Base-by-base conservation (phyloP, 1,139 yeast species). In the Blastobotrys proliferans region DNA sequence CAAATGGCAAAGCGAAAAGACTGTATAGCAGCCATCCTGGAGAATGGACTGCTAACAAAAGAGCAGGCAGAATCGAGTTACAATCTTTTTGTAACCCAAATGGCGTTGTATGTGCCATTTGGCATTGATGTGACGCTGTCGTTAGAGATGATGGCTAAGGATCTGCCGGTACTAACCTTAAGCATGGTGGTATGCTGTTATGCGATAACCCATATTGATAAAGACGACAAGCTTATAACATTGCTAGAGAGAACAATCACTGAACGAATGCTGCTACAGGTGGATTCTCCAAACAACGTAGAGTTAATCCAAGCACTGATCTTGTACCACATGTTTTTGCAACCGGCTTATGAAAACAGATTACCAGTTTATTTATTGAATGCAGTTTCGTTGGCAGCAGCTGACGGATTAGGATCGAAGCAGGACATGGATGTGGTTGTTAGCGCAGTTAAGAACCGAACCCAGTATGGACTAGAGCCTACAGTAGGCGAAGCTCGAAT, bases 281-380 rank as follows among this genome's bases (percentile, higher is more conserved):
- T 17, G 11, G 22, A 31, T 17, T 17, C 18, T 13, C 11, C 11
- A 14, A 21, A 14, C 16, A 27, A 27, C 10, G 26, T 28, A 3
- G 42, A 39, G 22, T 21, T 39, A 3, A 39, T 39, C 26, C 36
- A 39, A 21, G 16, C 33, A 19, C 24, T 39, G 26, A 21, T 39
- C 2, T n/a, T 39, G 17, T 39, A 39, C 37, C 42, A 39, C 38
- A 33, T 33, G 42, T 39, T 26, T 16, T 18, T 39, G 9, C 38
- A 39, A 22, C 38, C 42, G 11, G 9, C 18, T 9, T 14, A 33
- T 16, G 42, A 32, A n/a, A 32, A 39, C 21, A 10, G 35, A 26
- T 18, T 30, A 27, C 29, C 42, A 5, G 31, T 33, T 2, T 39
- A 26, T 14, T 26, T 39, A 14, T 18, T 39, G 4, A 22, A 18